phyloP scores from a whole-genome alignment of 2,329 filamentous ascomycete genomes.

The Fusarium succisae region DNA sequence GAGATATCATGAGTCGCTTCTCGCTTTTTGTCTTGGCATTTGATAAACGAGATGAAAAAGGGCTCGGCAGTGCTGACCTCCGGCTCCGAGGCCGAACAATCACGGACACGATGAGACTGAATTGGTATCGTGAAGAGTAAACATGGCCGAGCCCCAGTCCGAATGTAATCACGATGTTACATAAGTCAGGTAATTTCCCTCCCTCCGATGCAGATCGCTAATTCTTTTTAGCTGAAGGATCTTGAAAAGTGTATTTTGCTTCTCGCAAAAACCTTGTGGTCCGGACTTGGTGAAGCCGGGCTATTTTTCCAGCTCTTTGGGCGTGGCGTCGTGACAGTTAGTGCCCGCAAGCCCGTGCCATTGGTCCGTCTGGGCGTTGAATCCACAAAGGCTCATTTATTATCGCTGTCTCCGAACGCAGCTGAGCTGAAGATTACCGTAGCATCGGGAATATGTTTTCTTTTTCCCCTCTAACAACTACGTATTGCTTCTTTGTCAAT shows the following conservation, averaged over 20 bases:
- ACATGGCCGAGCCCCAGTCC: slow-evolving; percentile 3
- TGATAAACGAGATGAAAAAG: slow-evolving; percentile 25
- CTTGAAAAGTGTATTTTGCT: not conserved
- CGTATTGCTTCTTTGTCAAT: slow-evolving; percentile 17
- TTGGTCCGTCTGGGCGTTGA: slow-evolving; percentile 5
- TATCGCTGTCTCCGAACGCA: slow-evolving; percentile 12
- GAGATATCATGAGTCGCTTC: slow-evolving; percentile 7
- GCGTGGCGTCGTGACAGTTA: slow-evolving; percentile 17
- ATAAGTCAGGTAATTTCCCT: slow-evolving; percentile 21
- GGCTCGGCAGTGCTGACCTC: slow-evolving; percentile 6
- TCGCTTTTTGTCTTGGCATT: slow-evolving; percentile 16
- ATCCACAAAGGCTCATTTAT: not conserved
- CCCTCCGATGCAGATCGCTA: slow-evolving; percentile 2
- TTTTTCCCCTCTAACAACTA: not conserved
- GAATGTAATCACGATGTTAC: slow-evolving; percentile 1
- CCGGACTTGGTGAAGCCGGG: not conserved
- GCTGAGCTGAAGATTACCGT: slow-evolving; percentile 14
- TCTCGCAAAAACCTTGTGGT: not conserved
- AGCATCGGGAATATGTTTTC: slow-evolving; percentile 3
- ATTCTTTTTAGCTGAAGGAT: not conserved
- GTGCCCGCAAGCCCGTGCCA: not conserved
- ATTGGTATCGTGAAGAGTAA: not conserved
- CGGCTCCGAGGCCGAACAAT: slow-evolving; percentile 28
- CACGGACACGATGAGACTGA: slow-evolving; percentile 8
- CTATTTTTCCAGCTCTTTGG: slow-evolving; percentile 23